Base-by-base conservation (phyloP, 257 asterid species). In the Fraxinus quadrangulata region DNA sequence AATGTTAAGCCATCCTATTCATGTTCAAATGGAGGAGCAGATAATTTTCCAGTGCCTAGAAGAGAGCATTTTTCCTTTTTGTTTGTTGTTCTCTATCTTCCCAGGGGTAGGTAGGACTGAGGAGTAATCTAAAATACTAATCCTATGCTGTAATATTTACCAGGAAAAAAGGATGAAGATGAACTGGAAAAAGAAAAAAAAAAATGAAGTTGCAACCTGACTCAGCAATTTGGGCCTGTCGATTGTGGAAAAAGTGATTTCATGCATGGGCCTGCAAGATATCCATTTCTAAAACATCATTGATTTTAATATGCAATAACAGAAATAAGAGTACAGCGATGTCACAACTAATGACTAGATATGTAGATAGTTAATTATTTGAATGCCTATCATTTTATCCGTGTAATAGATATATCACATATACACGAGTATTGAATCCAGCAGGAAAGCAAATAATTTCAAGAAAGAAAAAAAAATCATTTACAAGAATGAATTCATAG, bases 191-290 rank as follows among this genome's bases (percentile, higher is more conserved):
- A 49, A 68, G 54, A 37, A 54, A 67, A 73, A 51, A 51, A 23
- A 59, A 61, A 56, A 26, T 31, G 71, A 30, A 28, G 66, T 23
- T n/a, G 70, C 28, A 68, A 87, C 91, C 91, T 87, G 86, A 74
- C 87, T 79, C 36, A 87, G 87, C 59, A 86, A 71, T 81, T 87
- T 87, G 73, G 91, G 91, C 80, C 72, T 83, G 84, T 87, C 91
- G 51, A 83, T 17, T 26, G 86, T 81, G 78, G 91, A 87, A 82
- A 87, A 83, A 33, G 89, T 83, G 56, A 87, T 80, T 86, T 87
- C 91, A 19, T 87, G 91, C 89, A 85, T 85, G 54, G 87, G 85
- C 86, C 91, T 87, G 84, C 83, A 80, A 61, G 74, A 85, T 63
- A 66, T 75, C 72, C 66, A 45, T 54, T 30, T 74, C 45, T 36